phyloP scores from a whole-genome alignment of 75 land plant species.

The Pinus albicaulis region DNA sequence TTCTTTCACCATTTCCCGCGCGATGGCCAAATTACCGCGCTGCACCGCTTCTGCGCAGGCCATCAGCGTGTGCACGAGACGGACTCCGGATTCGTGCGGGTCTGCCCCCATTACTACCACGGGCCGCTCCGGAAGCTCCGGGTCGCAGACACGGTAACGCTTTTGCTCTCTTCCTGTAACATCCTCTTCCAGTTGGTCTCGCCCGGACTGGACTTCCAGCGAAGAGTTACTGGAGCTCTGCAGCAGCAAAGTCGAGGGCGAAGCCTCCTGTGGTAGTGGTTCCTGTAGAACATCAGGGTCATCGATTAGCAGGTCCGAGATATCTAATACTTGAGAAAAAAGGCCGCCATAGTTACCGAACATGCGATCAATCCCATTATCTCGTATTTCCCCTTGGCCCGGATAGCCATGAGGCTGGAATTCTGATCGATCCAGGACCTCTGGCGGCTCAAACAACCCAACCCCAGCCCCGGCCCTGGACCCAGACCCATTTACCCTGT shows the following conservation, averaged over 20 bases:
- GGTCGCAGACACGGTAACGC: not conserved
- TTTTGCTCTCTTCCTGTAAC: not conserved
- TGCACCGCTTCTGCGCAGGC: constrained; percentile 74
- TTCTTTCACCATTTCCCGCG: constrained; percentile 43
- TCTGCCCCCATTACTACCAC: constrained; percentile 21
- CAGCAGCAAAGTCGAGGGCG: not conserved
- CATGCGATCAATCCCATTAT: not conserved
- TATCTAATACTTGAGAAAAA: not conserved
- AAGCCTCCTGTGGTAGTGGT: not conserved
- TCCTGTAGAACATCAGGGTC: not conserved
- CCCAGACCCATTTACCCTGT: not conserved
- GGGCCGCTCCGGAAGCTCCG: not conserved
- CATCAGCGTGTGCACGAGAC: constrained; percentile 56
- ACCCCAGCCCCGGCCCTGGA: not conserved
- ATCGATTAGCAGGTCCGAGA: not conserved
- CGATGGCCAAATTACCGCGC: constrained; percentile 23
- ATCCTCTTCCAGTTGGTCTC: no score
- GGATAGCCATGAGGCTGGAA: not conserved
- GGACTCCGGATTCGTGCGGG: constrained; percentile 48
- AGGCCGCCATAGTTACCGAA: not conserved
- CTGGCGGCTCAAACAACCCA: not conserved
- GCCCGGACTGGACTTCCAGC: not conserved
- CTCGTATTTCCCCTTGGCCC: not conserved
- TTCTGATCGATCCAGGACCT: not conserved
- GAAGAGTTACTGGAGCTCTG: constrained; percentile 10